Base-by-base conservation (phyloP, 1,284 basidiomycete species). In the Apiotrichum siamense region DNA sequence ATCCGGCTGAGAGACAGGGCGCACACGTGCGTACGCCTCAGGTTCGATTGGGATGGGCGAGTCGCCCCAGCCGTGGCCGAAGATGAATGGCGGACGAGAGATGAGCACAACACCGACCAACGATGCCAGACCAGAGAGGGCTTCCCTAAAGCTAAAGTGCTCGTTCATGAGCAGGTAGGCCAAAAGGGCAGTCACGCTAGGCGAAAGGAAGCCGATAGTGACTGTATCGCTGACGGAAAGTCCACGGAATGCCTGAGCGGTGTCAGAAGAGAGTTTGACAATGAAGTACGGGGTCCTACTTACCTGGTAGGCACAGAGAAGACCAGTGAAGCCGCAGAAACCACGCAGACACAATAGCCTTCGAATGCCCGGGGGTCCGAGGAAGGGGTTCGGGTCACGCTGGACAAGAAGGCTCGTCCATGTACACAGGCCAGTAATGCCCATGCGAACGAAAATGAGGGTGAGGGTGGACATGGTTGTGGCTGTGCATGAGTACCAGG, bases 201-300 rank as follows among this genome's bases (percentile, higher is more conserved):
- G 88, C 0, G 80, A 71, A 10, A 92, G 77, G 73, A 89, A 90
- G 0, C 83, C 83, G 44, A 92, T 76, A 15, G 87, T 84, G 0
- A 83, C 84, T 0, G 84, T 81, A 65, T 90, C 87, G 12, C 84
- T 85, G 0, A 89, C 75, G 0, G 84, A 82, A 21, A 86, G 76
- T 57, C 80, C 83, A 52, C 83, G 77, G 12, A 88, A 73, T 1
- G 83, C 81, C 64, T 82, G 85, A 4, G 12, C 4, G 11, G 11
- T 31, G 41, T 31, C 21, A 13, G 18, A 12, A 31, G 10, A 18
- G 7, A 21, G n/a, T 1, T 12, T 3, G 7, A 13, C 5, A n/a
- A 27, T 7, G 26, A 29, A 3, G 9, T 17, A 15, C 15, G 5
- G 20, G 1, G 12, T 5, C 7, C 9, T 17, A 29, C 44, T 17